Evolutionary conservation across 2,329 filamentous ascomycete genomes (phyloP).

Genomic region (Pseudogymnoascus sp.): DNA sequence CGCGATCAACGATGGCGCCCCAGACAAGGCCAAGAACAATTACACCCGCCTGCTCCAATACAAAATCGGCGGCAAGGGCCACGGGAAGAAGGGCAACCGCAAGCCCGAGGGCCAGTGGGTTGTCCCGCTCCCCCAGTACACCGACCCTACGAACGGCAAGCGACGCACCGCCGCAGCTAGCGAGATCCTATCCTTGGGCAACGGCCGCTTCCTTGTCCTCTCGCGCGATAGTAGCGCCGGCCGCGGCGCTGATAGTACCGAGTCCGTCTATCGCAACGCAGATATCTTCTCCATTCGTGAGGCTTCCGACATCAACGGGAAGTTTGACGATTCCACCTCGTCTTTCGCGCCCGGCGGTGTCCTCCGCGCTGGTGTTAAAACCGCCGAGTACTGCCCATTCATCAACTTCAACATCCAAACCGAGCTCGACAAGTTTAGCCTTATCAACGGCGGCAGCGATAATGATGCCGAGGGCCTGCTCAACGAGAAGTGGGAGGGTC

Average conservation of each 20-base stretch:
- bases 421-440: conserved; percentile 55
- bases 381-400: conserved; percentile 57
- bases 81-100: not conserved
- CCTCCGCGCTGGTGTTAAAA: conserved; percentile 44
- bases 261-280: conserved; percentile 57
- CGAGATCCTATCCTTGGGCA: conserved; percentile 57
- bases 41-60: conserved; percentile 58
- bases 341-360: conserved; percentile 38
- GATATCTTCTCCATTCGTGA: conserved; percentile 59
- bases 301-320: conserved; percentile 52
- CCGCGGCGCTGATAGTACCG: conserved; percentile 42
- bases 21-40: conserved; percentile 43
- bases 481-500: conserved; percentile 72
- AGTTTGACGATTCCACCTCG: conserved; percentile 29
- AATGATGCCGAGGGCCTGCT: conserved; percentile 47
- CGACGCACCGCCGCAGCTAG: conserved; percentile 52
- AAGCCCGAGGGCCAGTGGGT: conserved; percentile 44
- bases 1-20: conserved; percentile 52
- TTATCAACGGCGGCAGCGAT: conserved; percentile 56
- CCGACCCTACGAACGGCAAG: conserved; percentile 40
- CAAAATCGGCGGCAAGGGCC: conserved; percentile 42
- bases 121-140: conserved; percentile 54
- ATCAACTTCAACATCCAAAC: conserved; percentile 60
- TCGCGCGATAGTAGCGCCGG: conserved; percentile 56
- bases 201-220: conserved; percentile 58